phyloP scores from a whole-genome alignment of 2,329 filamentous ascomycete genomes.

The Paecilomyces sp. region DNA sequence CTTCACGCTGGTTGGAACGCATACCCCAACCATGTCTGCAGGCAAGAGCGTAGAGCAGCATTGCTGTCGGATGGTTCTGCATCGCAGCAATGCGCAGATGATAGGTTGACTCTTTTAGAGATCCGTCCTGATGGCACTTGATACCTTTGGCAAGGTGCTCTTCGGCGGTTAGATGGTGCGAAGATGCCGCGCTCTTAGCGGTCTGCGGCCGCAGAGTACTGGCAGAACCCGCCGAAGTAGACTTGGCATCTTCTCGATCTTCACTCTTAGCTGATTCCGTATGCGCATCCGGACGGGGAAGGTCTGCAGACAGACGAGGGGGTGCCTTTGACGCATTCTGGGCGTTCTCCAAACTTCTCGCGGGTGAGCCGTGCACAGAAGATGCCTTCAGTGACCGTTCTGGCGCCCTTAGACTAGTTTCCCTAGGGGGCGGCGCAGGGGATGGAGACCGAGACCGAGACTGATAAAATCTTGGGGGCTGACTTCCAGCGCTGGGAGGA shows the following conservation, averaged over 20 bases:
- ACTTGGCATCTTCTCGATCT: slow-evolving; percentile 37
- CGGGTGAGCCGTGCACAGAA: slow-evolving; percentile 7
- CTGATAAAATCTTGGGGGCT: slow-evolving; percentile 10
- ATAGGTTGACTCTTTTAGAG: slow-evolving; percentile 89
- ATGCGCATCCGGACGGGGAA: slow-evolving; percentile 6
- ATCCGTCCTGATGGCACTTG: slow-evolving; percentile 78
- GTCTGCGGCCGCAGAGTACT: slow-evolving; percentile 49
- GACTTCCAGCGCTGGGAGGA: slow-evolving; percentile 16
- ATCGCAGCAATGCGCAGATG: slow-evolving; percentile 85
- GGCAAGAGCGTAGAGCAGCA: slow-evolving; percentile 91
- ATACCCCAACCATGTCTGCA: slow-evolving; percentile 98
- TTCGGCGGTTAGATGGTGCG: slow-evolving; percentile 48
- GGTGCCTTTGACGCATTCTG: slow-evolving; percentile 3
- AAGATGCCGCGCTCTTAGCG: slow-evolving; percentile 18
- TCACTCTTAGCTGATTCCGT: slow-evolving; percentile 10
- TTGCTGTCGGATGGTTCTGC: slow-evolving; percentile 80
- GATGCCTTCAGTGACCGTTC: slow-evolving; percentile 21
- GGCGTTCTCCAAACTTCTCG: slow-evolving; percentile 1
- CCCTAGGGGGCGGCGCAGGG: slow-evolving; percentile 7
- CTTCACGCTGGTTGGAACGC: slow-evolving; percentile 83
- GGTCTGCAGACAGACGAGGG: background rate
- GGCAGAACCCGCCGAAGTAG: slow-evolving; percentile 55
- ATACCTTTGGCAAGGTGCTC: slow-evolving; percentile 89
- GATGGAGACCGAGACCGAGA: slow-evolving; percentile 27
- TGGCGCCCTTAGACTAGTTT: slow-evolving; percentile 13